These are phyloP conservation scores for Neophaeococcomyces aloes DNA, from an alignment of 2,329 filamentous ascomycete genomes.

Conservation along the genomic window DNA sequence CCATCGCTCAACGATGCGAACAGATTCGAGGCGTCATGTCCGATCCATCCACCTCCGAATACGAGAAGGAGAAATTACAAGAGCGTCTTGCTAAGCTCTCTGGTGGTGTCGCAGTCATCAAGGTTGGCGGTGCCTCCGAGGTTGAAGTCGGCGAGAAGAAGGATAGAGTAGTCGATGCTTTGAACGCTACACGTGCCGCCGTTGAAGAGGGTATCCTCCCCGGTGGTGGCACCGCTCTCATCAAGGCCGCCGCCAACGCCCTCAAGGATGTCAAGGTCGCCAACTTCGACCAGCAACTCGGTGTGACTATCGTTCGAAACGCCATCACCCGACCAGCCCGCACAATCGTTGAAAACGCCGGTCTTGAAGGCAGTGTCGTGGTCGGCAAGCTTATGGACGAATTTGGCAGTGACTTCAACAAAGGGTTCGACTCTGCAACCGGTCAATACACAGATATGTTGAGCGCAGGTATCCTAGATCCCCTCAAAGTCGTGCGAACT, in stretches of 20 bases:
- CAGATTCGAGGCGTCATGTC: slow-evolving; percentile 96
- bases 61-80: slow-evolving; percentile 99
- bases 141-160: slow-evolving; percentile 99
- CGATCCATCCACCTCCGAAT: slow-evolving; percentile 90
- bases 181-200: slow-evolving; percentile 94
- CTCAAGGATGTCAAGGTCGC: slow-evolving; percentile 69
- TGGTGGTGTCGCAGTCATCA: slow-evolving; percentile 97
- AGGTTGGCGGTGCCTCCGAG: slow-evolving; percentile 93
- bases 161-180: slow-evolving; percentile 95
- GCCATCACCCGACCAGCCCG: slow-evolving; percentile 92
- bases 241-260: slow-evolving; percentile 91
- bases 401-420: slow-evolving; percentile 87
- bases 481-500: slow-evolving; percentile 98
- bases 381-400: slow-evolving; percentile 98
- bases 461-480: slow-evolving; percentile 87
- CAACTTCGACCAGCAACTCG: slow-evolving; percentile 99
- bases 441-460: slow-evolving; percentile 99
- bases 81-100: slow-evolving; percentile 99
- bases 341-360: slow-evolving; percentile 95
- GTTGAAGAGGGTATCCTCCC: slow-evolving; percentile 99
- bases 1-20: slow-evolving; percentile 89
- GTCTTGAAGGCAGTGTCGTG: slow-evolving; percentile 86
- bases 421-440: slow-evolving; percentile 91
- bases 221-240: slow-evolving; percentile 92
- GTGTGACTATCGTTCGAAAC: slow-evolving; percentile 94